Base-by-base conservation (phyloP, 2,329 filamentous ascomycete species). In the Aureobasidium musti region DNA sequence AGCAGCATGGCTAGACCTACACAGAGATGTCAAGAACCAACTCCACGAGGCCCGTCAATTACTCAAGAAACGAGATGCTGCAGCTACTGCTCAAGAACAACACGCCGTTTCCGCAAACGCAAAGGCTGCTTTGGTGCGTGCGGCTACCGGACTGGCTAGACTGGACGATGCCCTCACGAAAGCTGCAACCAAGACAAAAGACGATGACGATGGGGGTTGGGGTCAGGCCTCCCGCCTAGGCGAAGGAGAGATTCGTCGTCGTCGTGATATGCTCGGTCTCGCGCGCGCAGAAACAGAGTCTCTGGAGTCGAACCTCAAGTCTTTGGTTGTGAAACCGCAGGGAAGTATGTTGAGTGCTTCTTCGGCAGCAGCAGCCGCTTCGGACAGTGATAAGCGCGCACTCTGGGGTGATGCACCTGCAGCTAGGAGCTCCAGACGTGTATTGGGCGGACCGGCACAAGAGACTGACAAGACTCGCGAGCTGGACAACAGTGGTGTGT, bases 401-500 rank as follows among this genome's bases (percentile, higher is more conserved):
- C 65, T 78, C 43, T 78, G 74, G 74, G 68, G 69, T 56, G 73
- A 76, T 17, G 73, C 73, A 7, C 65, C 71, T 6, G 70, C 72
- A 3, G 72, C 72, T 30, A 47, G 66, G 5, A 26, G 54, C 39
- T 79, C 83, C 1, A 86, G 90, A 1, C 82, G 91, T 49, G 89
- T 93, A 3, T 80, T 94, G 0, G 91, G 91, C 0, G 89, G 84
- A 1, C 79, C 89, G 2, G 84, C 88, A 1, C 77, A 77, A 64
- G 91, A 96, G 78, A 93, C 90, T 19, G 88, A 91, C 67, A 85
- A 86, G 69, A 94, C 91, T 50, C 80, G 91, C 14, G 90, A 94
- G 75, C 78, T 91, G 64, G 91, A 92, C 74, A 95, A 95, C 71
- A 77, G 83, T 5, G 91, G 90, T 0, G 87, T 95, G 21, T 72